These are phyloP conservation scores for Nicotiana tomentosiformis DNA, from an alignment of 257 asterid species.

Conservation along the genomic window DNA sequence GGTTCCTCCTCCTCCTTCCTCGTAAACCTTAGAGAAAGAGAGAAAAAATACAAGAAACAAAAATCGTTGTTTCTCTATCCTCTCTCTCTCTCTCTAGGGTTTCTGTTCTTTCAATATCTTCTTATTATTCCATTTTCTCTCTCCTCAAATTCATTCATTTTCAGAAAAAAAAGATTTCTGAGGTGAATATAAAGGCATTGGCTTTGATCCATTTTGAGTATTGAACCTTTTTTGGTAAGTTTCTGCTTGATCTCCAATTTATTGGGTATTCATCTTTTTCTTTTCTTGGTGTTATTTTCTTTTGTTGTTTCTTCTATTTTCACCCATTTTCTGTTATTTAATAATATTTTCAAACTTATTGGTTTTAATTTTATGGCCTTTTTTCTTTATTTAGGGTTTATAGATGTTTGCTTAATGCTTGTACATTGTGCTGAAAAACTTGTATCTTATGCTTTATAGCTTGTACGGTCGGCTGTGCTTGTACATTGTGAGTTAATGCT, in stretches of 20 bases:
- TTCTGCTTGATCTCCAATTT: not conserved
- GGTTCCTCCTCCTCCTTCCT: not conserved
- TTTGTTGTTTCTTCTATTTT: not conserved
- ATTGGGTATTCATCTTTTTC: too few relatives aligned
- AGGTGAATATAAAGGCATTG: not conserved
- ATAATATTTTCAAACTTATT: too few relatives aligned
- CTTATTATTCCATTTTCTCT: not conserved
- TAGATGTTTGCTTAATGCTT: not conserved
- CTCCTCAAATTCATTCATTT: not conserved
- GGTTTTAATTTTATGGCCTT: too few relatives aligned
- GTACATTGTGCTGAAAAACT: not conserved
- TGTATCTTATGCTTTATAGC: not conserved
- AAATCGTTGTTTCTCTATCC: not conserved
- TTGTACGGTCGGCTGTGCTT: not conserved
- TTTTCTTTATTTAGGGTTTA: too few relatives aligned
- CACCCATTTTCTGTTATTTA: too few relatives aligned
- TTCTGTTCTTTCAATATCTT: not conserved
- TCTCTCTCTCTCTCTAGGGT: not conserved
- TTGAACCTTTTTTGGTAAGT: not conserved
- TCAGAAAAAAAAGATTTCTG: not conserved
- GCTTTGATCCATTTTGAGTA: not conserved
- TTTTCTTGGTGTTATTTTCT: not conserved
- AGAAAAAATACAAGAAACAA: not conserved
- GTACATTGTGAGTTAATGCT: not conserved
- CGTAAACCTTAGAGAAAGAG: not conserved